These are phyloP conservation scores for Trichoderma sp. DNA, from an alignment of 2,329 filamentous ascomycete species.

Conservation along the genomic window DNA sequence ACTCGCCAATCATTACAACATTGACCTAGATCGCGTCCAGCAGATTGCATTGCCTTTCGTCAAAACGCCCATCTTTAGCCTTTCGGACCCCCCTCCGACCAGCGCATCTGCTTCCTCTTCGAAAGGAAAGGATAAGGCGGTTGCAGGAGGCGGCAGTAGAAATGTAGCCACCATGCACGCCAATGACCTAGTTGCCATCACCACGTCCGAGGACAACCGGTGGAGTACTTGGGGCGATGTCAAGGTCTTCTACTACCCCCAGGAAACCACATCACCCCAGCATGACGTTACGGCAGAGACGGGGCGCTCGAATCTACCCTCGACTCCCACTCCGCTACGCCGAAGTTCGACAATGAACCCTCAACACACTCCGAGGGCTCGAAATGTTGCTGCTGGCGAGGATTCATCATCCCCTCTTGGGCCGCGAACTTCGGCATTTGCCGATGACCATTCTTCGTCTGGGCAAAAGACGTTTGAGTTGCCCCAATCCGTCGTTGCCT, in stretches of 20 bases:
- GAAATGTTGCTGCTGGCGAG: constrained; percentile 36
- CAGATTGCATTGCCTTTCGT: constrained; percentile 79
- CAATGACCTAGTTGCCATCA: constrained; percentile 78
- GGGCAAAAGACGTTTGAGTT: constrained; percentile 63
- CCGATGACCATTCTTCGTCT: constrained; percentile 34
- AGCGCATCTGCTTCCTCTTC: constrained; percentile 53
- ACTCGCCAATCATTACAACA: constrained; percentile 80
- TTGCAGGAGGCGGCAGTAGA: constrained; percentile 38
- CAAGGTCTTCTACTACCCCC: constrained; percentile 73
- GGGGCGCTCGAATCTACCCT: constrained; percentile 49
- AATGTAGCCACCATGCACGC: constrained; percentile 63
- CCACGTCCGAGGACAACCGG: constrained; percentile 53
- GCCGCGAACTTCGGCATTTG: constrained; percentile 40
- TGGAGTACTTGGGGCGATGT: constrained; percentile 83
- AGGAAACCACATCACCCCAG: constrained; percentile 29
- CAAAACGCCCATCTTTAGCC: constrained; percentile 60
- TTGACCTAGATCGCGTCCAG: constrained; percentile 75
- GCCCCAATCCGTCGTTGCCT: constrained; percentile 51
- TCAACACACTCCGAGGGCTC: constrained; percentile 42
- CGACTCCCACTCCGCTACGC: constrained; percentile 72
- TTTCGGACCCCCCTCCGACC: constrained; percentile 50
- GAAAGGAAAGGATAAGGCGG: constrained; percentile 73
- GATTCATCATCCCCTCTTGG: constrained; percentile 52
- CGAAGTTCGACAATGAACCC: constrained; percentile 58
- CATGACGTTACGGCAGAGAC: constrained; percentile 25